These are phyloP conservation scores for Microcyclospora tardicrescens DNA, from an alignment of 2,329 filamentous ascomycete genomes.

Conservation along the genomic window DNA sequence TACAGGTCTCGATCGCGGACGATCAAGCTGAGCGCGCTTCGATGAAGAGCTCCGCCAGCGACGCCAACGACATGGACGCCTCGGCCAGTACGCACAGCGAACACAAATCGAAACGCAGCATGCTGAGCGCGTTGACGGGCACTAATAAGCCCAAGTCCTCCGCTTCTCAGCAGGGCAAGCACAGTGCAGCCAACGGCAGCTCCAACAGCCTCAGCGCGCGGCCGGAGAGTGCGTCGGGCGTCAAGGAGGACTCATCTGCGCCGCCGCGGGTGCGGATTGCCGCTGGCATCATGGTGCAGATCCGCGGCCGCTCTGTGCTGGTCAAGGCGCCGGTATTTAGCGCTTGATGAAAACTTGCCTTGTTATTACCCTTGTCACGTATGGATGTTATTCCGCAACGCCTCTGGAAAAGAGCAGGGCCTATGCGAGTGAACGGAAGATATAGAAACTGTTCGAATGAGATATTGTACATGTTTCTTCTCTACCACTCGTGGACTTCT, in stretches of 20 bases:
- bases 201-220: conserved; percentile 23
- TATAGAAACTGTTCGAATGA: no score
- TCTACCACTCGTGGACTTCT: no score
- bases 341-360: conserved; percentile 9
- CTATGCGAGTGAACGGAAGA: no score
- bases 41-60: conserved; percentile 24
- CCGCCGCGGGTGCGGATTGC: conserved; percentile 35
- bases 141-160: conserved; percentile 19
- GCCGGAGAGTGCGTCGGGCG: conserved; percentile 28
- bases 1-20: conserved; percentile 30
- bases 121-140: conserved; percentile 32
- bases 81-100: conserved; percentile 10
- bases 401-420: no score
- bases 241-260: conserved; percentile 24
- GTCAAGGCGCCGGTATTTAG: conserved; percentile 37
- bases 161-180: conserved; percentile 21
- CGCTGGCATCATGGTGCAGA: conserved; percentile 34
- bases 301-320: conserved; percentile 36
- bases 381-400: no score
- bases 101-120: conserved; percentile 22
- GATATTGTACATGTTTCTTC: no score
- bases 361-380: no score
- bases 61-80: conserved; percentile 20
- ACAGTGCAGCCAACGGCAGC: conserved; percentile 22
- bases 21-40: conserved; percentile 30